Evolutionary conservation across 2,329 filamentous ascomycete genomes (phyloP), one percentile per base, ranked within the genome.

Genomic region (Cercospora sp.): DNA sequence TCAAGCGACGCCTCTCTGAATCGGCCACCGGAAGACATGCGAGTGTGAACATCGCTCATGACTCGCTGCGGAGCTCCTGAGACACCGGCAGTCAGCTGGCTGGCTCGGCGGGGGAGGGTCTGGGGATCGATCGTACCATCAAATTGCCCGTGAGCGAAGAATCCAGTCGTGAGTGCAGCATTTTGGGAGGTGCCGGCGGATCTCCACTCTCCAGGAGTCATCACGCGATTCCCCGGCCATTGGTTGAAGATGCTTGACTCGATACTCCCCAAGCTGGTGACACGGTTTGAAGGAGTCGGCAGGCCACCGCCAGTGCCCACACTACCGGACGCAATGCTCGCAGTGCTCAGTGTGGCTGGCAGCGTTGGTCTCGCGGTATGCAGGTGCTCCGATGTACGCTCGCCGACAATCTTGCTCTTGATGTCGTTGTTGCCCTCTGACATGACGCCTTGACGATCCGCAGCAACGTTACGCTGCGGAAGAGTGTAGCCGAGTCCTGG

Each of bases 131-230:
- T 62, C 73, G 70, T 74, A 75, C 77, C 77, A 57, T 78, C 76
- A 65, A 74, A 76, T 68, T 78, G 76, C 23, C 74, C 68, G 18
- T 73, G 69, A n/a, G 74, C 74, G 65, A 78, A 78, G 68, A 75
- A 76, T 13, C 75, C 75, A 28, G 73, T 73, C 3, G 75, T 73
- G 20, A 78, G 55, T n/a, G 74, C 75, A 28, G 76, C 73, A n/a
- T 73, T 74, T 26, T 75, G 75, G 12, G 76, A 72, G 20, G 77
- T 71, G 2, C 76, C 78, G 36, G 69, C 71, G 8, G 75, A 73
- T 63, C 76, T 78, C 75, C 74, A 78, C 36, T 78, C 77, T 26
- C 74, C 72, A 4, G 76, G 75, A 31, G 75, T 78, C 69, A 78
- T 75, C 66, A 78, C 73, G 30, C 75, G 72, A 36, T 67, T 67